Base-by-base conservation (phyloP, 148 eudicot genomes). In the Amaranthus hypochondriacus region DNA sequence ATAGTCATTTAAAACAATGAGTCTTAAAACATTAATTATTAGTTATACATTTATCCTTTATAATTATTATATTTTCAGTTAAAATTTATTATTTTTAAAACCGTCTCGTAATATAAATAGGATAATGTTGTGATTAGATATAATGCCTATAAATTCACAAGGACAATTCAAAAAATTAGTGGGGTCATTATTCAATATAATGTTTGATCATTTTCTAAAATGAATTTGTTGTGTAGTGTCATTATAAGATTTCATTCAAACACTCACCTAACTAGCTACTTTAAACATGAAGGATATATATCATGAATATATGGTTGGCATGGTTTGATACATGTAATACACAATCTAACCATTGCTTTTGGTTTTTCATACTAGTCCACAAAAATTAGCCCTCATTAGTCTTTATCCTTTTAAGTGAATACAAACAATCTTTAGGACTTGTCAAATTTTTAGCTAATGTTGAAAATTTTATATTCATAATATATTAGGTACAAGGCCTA, bases 381-480 rank as follows among this genome's bases (percentile, higher is more conserved):
- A 12, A 42, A 4, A 13, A 56, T 62, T 71, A 12, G 6, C 21
- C 59, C 75, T 77, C 71, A 28, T 65, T 65, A 55, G 80, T 77
- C 75, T 48, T 63, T 70, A 7, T 77, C 79, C 47, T 63, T 50
- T 70, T 61, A 9, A 7, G 53, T 28, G 54, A 9, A 57, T 13
- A 56, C 46, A 74, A 52, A 74, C 49, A 64, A 9, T 42, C 10
- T 48, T 42, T 2, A 51, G 48, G 54, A 65, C 6, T 57, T 47
- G 76, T 78, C 76, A 66, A 47, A 65, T 49, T 77, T 46, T 67
- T 56, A 66, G 65, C 69, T 52, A 57, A 8, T 55, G 8, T 7
- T 42, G 11, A 76, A 49, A 18, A 11, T 7, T 10, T 9, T 8
- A 8, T 58, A 9, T 57, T 6, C 61, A 55, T 74, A 9, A 65